Conservation (phyloP, 352 stramenopile genomes). For the Pythium grandisporangium region DNA sequence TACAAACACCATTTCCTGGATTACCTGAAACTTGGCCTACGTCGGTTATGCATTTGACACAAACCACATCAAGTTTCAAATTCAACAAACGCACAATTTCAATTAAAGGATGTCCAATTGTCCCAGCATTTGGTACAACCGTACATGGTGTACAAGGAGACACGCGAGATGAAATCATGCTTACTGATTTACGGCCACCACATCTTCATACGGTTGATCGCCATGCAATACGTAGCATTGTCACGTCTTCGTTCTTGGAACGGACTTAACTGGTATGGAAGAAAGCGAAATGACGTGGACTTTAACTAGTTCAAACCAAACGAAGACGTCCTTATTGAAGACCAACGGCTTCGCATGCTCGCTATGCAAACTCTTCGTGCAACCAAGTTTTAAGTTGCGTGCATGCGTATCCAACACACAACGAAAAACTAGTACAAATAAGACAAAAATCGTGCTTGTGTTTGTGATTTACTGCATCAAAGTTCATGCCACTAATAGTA, state of each 20-base stretch:
- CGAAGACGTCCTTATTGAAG: too few species aligned
- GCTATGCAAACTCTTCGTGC: too few species aligned
- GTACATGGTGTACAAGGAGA: conserved; percentile 14
- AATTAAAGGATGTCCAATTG: conserved; percentile 15
- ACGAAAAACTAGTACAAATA: too few species aligned
- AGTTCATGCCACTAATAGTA: too few species aligned
- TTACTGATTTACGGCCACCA: conserved; percentile 10
- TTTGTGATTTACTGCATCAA: too few species aligned
- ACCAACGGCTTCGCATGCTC: too few species aligned
- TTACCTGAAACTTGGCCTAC: conserved; percentile 4
- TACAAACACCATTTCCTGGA: too few species aligned
- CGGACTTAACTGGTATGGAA: conserved; percentile 7
- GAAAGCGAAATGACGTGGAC: too few species aligned
- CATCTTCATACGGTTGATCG: neutral
- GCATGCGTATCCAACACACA: too few species aligned
- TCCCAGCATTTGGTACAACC: conserved; percentile 13
- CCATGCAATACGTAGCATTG: conserved; percentile 11
- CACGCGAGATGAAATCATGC: conserved; percentile 2
- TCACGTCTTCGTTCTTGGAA: conserved; percentile 5
- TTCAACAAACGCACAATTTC: neutral
- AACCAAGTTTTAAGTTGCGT: too few species aligned
- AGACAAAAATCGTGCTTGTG: too few species aligned
- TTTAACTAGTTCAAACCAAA: too few species aligned
- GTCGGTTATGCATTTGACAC: conserved; percentile 11
- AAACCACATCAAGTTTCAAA: neutral